phyloP scores from a whole-genome alignment of 2,329 filamentous ascomycete species.

The Colletotrichum eleusines region DNA sequence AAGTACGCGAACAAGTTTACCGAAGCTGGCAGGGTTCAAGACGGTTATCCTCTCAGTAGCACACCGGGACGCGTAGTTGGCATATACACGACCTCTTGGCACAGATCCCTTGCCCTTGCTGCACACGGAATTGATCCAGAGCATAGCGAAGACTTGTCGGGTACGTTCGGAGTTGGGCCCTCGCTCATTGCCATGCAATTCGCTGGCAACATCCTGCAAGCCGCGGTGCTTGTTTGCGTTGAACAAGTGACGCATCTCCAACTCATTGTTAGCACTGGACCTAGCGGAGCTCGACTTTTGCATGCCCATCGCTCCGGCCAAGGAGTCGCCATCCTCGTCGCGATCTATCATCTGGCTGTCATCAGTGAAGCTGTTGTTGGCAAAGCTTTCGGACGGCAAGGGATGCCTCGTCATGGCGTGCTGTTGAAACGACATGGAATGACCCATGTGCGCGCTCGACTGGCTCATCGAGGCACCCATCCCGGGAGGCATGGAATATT shows the following conservation, averaged over 20 bases:
- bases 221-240: constrained; percentile 75
- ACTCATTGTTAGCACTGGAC: constrained; percentile 82
- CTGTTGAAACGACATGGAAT: constrained; percentile 51
- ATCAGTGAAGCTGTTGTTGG: constrained; percentile 67
- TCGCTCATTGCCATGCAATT: constrained; percentile 82
- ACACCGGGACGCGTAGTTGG: constrained; percentile 93
- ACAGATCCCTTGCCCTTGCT: constrained; percentile 85
- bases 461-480: constrained; percentile 57
- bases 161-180: constrained; percentile 86
- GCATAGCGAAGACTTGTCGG: constrained; percentile 89
- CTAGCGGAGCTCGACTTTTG: constrained; percentile 70
- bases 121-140: constrained; percentile 84
- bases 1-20: constrained; percentile 94
- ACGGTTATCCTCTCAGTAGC: constrained; percentile 94
- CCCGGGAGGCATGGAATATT: constrained; percentile 62
- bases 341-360: constrained; percentile 72
- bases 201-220: constrained; percentile 78
- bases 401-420: constrained; percentile 60
- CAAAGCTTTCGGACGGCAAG: constrained; percentile 66
- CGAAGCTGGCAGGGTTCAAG: constrained; percentile 96
- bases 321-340: constrained; percentile 69
- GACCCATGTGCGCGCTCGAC: constrained; percentile 47
- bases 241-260: constrained; percentile 83
- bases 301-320: constrained; percentile 58
- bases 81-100: constrained; percentile 92